phyloP scores from a whole-genome alignment of 495 filamentous ascomycete genomes.

The Neurospora terricola region DNA sequence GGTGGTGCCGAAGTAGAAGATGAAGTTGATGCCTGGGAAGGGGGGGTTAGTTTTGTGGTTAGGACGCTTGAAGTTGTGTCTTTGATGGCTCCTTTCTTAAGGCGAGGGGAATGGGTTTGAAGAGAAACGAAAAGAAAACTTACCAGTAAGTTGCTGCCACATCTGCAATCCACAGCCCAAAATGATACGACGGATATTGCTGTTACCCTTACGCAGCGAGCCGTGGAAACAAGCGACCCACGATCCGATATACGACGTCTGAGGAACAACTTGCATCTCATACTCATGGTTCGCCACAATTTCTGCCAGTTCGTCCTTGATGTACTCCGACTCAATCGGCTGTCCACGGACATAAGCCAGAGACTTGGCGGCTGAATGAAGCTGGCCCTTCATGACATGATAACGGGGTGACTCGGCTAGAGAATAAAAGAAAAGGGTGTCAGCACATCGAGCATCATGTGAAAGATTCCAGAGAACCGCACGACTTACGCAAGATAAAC shows the following conservation, averaged over 20 bases:
- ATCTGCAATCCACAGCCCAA: conserved; percentile 62
- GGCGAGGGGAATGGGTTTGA: not conserved
- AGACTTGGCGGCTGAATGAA: conserved; percentile 49
- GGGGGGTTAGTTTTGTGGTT: conserved; percentile 7
- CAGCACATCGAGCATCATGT: not conserved
- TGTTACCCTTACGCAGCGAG: conserved; percentile 40
- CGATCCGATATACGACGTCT: conserved; percentile 51
- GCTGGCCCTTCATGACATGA: conserved; percentile 61
- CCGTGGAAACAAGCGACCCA: conserved; percentile 59
- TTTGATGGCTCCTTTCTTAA: not conserved
- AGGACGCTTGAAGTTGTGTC: not conserved
- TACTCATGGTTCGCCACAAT: conserved; percentile 77
- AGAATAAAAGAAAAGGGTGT: not conserved
- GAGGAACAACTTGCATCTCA: conserved; percentile 54
- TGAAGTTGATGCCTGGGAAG: conserved; percentile 67
- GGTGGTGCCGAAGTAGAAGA: conserved; percentile 79
- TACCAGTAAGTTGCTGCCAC: conserved; percentile 52
- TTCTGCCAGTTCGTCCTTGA: conserved; percentile 64
- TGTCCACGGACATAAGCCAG: conserved; percentile 60
- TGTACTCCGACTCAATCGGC: conserved; percentile 49
- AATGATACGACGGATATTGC: conserved; percentile 60
- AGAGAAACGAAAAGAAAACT: not conserved
- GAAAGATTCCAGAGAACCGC: not conserved
- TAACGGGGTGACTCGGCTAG: conserved; percentile 67
- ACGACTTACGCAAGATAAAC: conserved; percentile 40